Evolutionary conservation across 352 stramenopile species (phyloP), one percentile per base, ranked within the genome.

Genomic region (Pythium vanterpoolii): DNA sequence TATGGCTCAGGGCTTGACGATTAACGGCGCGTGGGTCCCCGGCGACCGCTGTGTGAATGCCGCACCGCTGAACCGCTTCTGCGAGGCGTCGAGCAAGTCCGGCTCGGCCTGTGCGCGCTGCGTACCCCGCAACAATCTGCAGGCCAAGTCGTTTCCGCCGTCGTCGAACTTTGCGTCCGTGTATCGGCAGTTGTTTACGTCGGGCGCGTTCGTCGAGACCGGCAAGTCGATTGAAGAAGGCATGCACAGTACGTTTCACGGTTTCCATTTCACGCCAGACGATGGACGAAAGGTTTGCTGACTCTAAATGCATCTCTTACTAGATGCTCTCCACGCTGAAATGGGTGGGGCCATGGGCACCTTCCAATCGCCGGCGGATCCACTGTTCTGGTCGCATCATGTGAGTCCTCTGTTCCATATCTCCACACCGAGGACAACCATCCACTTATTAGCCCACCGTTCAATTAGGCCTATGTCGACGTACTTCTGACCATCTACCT

Each of bases 361-460:
- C 13, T 58, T 83, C 18, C 64, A 81, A 49, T 69, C 77, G 3
- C 77, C 79, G 0, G 36, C 65, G 2, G 79, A 87, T 49, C 79
- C 76, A 0, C 60, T 89, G 9, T 87, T 89, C 55, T 86, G 70
- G 52, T 65, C 69, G 2, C 76, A 87, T 24, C 76, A 89, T 45
- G 71, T 60, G 5, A 44, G 34, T 44, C 30, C 8, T 39, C 38
- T 18, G 7, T 51, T 36, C 13, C 31, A 7, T 14, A 36, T 13
- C 31, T 7, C 31, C 8, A 13, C 8, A 13, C 8, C 13, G 31
- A 36, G 31, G n/a, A n/a, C n/a, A n/a, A 36, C 31, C 31, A 13
- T 36, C 8, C 31, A 13, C 31, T 36, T 36, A 36, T 13, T 40
- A 14, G 26, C 21, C 33, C 18, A 13, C 16, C 16, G 30, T 30